phyloP scores from a whole-genome alignment of 352 stramenopile genomes.

The Paralagenidium karlingii region DNA sequence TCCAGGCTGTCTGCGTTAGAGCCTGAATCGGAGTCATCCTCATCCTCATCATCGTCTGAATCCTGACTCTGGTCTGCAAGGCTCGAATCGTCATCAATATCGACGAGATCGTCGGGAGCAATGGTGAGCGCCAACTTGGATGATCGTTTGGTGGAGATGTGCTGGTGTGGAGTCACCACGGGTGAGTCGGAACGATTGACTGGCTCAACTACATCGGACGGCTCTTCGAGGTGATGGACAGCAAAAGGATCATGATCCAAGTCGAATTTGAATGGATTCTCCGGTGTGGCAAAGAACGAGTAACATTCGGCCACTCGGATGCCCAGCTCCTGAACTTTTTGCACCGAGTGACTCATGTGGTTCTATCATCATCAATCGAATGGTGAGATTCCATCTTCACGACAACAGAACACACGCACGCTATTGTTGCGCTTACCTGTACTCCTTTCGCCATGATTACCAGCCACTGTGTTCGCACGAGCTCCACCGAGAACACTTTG shows the following conservation, averaged over 20 bases:
- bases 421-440: constrained; percentile 19
- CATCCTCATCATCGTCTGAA: constrained; percentile 11
- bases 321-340: constrained; percentile 33
- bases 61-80: no score
- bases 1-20: constrained; percentile 44
- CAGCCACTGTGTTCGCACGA: constrained; percentile 36
- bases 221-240: not conserved
- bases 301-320: constrained; percentile 65
- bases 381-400: not conserved
- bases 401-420: not conserved
- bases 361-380: constrained; percentile 1
- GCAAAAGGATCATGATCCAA: constrained; percentile 28
- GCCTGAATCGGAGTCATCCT: constrained; percentile 16
- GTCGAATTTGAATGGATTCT: constrained; percentile 51
- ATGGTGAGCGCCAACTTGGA: constrained; percentile 13
- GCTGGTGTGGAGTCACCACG: no score
- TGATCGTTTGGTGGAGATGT: not conserved
- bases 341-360: constrained; percentile 52
- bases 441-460: constrained; percentile 58
- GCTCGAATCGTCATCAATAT: constrained; percentile 6
- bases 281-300: constrained; percentile 37
- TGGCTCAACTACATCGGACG: constrained; percentile 5
- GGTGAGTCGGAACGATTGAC: no score
- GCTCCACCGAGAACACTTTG: constrained; percentile 9
- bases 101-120: constrained; percentile 42